phyloP scores from a whole-genome alignment of 495 filamentous ascomycete species.

The Astrothelium macrocarpum region DNA sequence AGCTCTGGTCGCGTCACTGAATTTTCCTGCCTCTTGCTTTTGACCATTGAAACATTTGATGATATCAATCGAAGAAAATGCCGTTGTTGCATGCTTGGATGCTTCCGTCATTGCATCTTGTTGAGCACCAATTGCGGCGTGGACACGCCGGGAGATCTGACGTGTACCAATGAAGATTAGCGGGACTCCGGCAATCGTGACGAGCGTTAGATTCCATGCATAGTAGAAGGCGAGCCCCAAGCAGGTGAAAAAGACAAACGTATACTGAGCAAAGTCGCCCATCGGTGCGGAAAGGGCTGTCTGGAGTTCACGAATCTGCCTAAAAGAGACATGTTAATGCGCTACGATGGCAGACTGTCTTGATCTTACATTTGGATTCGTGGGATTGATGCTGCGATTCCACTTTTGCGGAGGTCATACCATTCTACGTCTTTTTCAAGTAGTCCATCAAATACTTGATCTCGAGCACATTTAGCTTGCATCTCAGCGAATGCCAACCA shows the following conservation, averaged over 20 bases:
- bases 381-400: constrained; percentile 60
- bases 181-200: constrained; percentile 69
- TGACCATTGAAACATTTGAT: constrained; percentile 84
- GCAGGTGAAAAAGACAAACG: constrained; percentile 50
- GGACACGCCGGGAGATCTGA: constrained; percentile 50
- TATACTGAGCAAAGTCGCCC: constrained; percentile 55
- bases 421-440: constrained; percentile 66
- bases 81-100: constrained; percentile 59
- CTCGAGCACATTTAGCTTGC: constrained; percentile 57
- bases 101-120: constrained; percentile 57
- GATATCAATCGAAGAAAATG: constrained; percentile 66
- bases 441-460: constrained; percentile 55
- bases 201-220: constrained; percentile 76
- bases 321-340: constrained; percentile 28
- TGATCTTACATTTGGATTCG: constrained; percentile 60
- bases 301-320: constrained; percentile 76
- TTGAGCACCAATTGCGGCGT: constrained; percentile 58
- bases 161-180: constrained; percentile 51
- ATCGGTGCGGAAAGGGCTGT: constrained; percentile 68
- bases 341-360: not conserved
- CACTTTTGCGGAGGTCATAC: constrained; percentile 68
- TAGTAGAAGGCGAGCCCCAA: constrained; percentile 63
- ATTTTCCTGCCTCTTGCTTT: constrained; percentile 57
- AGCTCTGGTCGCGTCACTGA: constrained; percentile 44
- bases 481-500: constrained; percentile 76